Evolutionary conservation across 2,329 filamentous ascomycete species (phyloP).

Genomic region (Triangularia verruculosa): DNA sequence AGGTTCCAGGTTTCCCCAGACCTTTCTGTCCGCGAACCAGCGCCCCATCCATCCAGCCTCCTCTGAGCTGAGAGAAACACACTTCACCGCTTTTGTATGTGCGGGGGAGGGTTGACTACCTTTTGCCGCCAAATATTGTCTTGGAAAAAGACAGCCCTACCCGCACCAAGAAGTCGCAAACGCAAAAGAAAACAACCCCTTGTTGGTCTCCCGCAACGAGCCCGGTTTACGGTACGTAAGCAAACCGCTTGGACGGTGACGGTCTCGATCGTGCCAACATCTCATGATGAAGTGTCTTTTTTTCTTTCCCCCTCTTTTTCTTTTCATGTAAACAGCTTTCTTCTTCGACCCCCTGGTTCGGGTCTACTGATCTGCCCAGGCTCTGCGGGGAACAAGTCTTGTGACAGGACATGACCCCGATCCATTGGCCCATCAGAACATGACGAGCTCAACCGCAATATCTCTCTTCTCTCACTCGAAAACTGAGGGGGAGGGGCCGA

Average conservation of each 20-base stretch:
- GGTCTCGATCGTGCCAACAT: neutral
- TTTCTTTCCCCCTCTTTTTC: neutral
- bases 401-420: neutral
- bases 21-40: neutral
- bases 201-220: neutral
- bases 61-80: neutral
- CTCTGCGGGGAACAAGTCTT: neutral
- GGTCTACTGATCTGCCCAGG: neutral
- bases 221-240: neutral
- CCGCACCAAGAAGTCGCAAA: neutral
- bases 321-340: neutral
- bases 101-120: neutral
- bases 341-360: neutral
- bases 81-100: neutral
- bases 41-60: neutral
- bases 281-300: neutral
- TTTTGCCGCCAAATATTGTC: neutral
- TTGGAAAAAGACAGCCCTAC: neutral
- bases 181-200: neutral
- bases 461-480: neutral
- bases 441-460: neutral
- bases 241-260: neutral
- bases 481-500: neutral
- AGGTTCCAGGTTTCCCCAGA: neutral
- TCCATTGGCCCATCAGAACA: neutral